Base-by-base conservation (phyloP, 192 early-diverging fungal genomes). In the Gaertneriomyces semiglobifer region DNA sequence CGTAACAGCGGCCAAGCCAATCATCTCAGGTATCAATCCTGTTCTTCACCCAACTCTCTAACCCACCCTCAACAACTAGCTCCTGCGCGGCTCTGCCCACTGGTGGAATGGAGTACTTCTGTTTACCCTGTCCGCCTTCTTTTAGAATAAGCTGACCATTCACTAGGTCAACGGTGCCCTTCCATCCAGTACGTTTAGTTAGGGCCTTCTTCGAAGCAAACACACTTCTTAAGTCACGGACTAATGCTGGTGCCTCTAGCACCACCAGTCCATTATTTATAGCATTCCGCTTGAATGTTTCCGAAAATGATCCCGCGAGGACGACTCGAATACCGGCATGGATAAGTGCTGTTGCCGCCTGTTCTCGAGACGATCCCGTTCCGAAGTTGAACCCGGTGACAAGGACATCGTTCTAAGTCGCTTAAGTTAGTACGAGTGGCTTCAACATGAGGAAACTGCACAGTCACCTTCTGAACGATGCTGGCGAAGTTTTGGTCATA, bases 211-310 rank as follows among this genome's bases (percentile, higher is more conserved):
- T 60, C 47, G 53, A 51, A 9, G 19, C 44, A 50, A 77, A 75
- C 44, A 57, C 73, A 7, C 75, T 60, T 42, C 87, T 82, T 55
- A 97, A 70, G 69, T 90, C 88, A 38, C 78, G 64, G 11, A 99
- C 91, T 14, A 99, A 78, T 55, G 81, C 81, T 5, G 92, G 90
- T 40, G 86, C 86, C 75, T 97, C 96, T 44, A 97, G 86, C 41
- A 95, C 87, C 40, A 96, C 71, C 14, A 99, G 81, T 5, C 94
- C 95, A 74, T 99, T 99, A 84, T 99, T 99, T 71, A 99, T 92
- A 14, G 94, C 94, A 65, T 99, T 99, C 51, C 96, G 90, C 80
- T 99, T 99, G 78, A 95, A 99, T 0, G 91, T 99, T 73, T 99
- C 95, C n/a, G 90, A 92, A 61, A 93, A 92, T 14, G 95, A 95